phyloP scores from a whole-genome alignment of 306 rosid genomes.

The Herpetospermum pedunculosum region DNA sequence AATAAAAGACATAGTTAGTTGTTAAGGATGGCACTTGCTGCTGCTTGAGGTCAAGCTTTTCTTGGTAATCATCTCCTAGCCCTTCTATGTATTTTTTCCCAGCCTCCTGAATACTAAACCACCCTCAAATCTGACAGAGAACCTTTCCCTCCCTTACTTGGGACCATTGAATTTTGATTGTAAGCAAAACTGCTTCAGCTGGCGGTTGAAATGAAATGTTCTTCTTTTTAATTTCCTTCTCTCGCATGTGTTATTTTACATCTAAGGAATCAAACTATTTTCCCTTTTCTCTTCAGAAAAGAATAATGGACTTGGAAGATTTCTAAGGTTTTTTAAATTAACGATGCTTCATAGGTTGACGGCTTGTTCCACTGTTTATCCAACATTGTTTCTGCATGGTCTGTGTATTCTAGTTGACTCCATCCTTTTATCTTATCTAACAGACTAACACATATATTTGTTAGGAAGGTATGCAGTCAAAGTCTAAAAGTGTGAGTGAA shows the following conservation, averaged over 20 bases:
- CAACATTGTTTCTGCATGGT: background rate
- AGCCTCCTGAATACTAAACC: background rate
- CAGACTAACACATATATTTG: background rate
- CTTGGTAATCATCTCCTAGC: background rate
- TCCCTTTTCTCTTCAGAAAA: background rate
- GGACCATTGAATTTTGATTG: background rate
- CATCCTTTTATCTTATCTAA: background rate
- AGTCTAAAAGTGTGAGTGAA: constrained; percentile 42
- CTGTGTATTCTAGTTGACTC: background rate
- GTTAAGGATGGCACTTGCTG: background rate
- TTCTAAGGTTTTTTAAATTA: background rate
- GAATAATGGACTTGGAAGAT: background rate
- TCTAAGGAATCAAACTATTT: background rate
- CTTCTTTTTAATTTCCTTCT: background rate
- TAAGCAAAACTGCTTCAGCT: background rate
- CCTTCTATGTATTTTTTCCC: background rate
- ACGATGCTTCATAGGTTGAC: background rate
- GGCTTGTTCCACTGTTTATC: background rate
- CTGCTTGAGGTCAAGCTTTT: background rate
- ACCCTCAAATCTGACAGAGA: background rate
- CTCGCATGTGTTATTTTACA: background rate
- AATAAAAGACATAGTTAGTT: background rate
- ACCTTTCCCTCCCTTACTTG: background rate
- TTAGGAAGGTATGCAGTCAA: constrained; percentile 60
- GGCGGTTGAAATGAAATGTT: background rate